Evolutionary conservation across 2,329 filamentous ascomycete species (phyloP), one percentile per base, ranked within the genome.

Genomic region (Stachybotrys elegans): DNA sequence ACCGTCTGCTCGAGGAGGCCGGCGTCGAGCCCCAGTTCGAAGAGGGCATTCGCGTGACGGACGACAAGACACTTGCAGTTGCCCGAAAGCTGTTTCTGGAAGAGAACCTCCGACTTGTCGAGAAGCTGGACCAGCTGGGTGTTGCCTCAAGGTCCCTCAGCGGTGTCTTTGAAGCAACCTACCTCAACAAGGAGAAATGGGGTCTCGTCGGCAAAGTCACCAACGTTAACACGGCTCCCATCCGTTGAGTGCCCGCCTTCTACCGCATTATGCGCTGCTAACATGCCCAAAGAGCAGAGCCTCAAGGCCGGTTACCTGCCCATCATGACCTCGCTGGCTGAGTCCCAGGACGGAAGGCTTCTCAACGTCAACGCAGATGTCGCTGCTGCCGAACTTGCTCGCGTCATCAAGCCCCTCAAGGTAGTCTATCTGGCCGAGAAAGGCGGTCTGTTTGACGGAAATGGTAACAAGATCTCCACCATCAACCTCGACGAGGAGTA

Each of bases 401-500:
- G 88, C 48, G 82, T 87, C 45, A 74, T 98, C 43, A 84, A 97
- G 68, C 93, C 93, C 21, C 73, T 97, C 58, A 98, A 98, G 81
- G 92, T 97, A 49, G 91, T 98, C 48, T 98, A 96, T 65, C 77
- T 97, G n/a, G 94, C 90, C 5, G 93, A 98, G 72, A 97, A 97
- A 77, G 93, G 93, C 40, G 93, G 92, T 7, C 72, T 98, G 25
- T 95, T 95, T 69, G 89, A 97, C 62, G 91, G 90, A 47, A 88
- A 95, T 51, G 86, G 86, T 47, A 85, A 92, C 73, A 95, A 95
- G 73, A 97, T 97, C 60, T 95, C 92, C 6, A 88, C 86, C 47
- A 97, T 97, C 70, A 97, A 97, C 70, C 76, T 98, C 46, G 93
- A 98, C 61, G 91, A 95, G 68, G 93, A 98, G 70, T 97, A 88